Evolutionary conservation across 208 protist genomes (phyloP).

Genomic region (Crithidia mellificae): DNA sequence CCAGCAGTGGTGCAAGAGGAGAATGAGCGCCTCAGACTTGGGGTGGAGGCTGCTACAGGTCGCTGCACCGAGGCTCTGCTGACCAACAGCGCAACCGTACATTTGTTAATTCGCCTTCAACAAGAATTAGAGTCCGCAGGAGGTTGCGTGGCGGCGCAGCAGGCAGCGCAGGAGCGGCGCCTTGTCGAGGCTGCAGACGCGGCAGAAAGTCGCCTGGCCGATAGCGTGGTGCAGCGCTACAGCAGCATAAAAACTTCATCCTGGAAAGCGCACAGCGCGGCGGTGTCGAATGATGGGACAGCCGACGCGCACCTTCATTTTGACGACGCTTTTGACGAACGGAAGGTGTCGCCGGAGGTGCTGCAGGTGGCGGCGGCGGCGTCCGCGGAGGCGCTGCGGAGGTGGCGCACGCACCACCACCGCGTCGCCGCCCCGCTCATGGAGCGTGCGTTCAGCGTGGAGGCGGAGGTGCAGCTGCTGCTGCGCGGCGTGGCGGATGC

Average conservation of each 20-base stretch:
- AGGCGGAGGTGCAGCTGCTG: slow-evolving; percentile 6
- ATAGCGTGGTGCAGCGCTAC: slow-evolving; percentile 8
- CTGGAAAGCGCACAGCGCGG: background rate
- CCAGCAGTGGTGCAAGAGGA: slow-evolving; percentile 9
- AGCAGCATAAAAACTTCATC: background rate
- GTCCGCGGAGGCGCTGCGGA: background rate
- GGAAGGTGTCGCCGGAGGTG: background rate
- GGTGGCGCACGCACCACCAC: background rate
- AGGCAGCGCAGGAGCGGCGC: background rate
- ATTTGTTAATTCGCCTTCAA: background rate
- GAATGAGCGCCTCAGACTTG: background rate
- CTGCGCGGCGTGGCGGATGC: background rate
- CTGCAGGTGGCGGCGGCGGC: slow-evolving; percentile 2
- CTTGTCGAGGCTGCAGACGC: background rate
- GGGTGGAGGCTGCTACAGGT: slow-evolving; percentile 6
- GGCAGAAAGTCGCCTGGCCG: background rate
- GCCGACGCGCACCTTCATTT: no score
- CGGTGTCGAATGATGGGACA: no score
- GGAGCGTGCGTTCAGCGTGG: background rate
- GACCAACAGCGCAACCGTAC: background rate
- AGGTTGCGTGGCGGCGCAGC: background rate
- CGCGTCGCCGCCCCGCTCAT: slow-evolving; percentile 9
- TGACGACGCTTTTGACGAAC: background rate
- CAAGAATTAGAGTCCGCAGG: background rate
- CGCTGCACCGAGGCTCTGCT: slow-evolving; percentile 11